Conservation (phyloP, 148 eudicot species). For the Simmondsia chinensis region DNA sequence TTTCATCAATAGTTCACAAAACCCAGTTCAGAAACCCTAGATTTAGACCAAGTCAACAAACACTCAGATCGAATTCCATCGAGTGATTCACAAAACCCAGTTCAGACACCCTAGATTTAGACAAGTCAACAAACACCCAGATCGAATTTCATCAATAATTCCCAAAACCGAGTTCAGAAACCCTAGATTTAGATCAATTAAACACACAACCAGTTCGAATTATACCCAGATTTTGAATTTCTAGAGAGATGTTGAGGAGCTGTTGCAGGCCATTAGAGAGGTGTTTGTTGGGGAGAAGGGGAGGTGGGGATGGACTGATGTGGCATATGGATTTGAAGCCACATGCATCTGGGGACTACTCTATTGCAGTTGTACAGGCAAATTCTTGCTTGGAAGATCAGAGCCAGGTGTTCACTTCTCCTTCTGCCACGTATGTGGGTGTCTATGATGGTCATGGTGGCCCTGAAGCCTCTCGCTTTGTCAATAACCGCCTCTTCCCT, state of each 20-base stretch:
- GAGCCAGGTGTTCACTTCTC: constrained; percentile 60
- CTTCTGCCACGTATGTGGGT: constrained; percentile 67
- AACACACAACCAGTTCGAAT: no score
- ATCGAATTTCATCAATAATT: no score
- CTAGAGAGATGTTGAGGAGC: constrained; percentile 39
- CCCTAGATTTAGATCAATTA: no score
- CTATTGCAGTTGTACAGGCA: constrained; percentile 89
- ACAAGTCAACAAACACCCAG: no score
- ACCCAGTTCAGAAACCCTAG: no score
- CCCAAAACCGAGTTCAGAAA: no score
- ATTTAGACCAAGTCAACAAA: no score
- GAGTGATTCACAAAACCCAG: no score
- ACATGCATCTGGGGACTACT: constrained; percentile 80
- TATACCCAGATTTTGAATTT: no score
- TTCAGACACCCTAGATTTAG: no score
- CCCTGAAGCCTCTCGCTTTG: constrained; percentile 77
- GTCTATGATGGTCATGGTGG: constrained; percentile 98
- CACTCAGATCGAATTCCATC: no score
- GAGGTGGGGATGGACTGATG: constrained; percentile 46
- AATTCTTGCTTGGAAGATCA: constrained; percentile 85
- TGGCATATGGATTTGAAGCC: constrained; percentile 82
- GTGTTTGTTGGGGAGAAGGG: constrained; percentile 37
- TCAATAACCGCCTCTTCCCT: constrained; percentile 49
- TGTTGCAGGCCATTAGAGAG: constrained; percentile 30
- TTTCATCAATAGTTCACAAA: no score